Evolutionary conservation across 2,329 filamentous ascomycete genomes (phyloP).

Genomic region (Clonostachys sp.): DNA sequence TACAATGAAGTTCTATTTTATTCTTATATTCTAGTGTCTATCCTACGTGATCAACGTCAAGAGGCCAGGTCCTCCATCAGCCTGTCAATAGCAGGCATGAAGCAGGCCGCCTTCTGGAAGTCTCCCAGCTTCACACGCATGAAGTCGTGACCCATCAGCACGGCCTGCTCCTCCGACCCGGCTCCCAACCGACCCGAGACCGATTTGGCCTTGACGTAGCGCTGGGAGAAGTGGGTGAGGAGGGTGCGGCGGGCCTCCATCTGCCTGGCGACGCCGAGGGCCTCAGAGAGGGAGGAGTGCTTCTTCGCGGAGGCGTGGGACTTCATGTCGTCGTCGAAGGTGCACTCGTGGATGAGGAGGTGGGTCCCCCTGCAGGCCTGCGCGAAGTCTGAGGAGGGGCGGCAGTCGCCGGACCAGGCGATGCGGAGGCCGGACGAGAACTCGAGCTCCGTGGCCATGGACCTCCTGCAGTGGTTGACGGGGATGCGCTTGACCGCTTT

Average conservation of each 20-base stretch:
- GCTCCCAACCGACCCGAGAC: conserved; percentile 17
- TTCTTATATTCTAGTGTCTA: too few relatives aligned
- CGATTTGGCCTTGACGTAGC: conserved; percentile 67
- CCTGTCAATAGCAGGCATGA: conserved; percentile 48
- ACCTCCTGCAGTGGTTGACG: conserved; percentile 76
- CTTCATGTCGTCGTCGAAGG: conserved; percentile 81
- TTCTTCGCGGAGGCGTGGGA: conserved; percentile 82
- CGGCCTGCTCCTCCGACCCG: conserved; percentile 23
- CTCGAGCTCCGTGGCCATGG: conserved; percentile 72
- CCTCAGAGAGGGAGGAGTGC: conserved; percentile 85
- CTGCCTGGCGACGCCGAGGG: conserved; percentile 66
- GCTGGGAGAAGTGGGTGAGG: conserved; percentile 91
- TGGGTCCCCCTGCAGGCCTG: conserved; percentile 70
- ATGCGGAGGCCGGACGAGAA: conserved; percentile 80
- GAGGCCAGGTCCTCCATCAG: conserved; percentile 35
- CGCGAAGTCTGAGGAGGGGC: conserved; percentile 69
- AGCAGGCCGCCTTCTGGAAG: conserved; percentile 61
- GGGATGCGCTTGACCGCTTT: conserved; percentile 57
- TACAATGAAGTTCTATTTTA: too few relatives aligned
- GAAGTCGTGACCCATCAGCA: conserved; percentile 73
- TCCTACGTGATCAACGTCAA: too few relatives aligned
- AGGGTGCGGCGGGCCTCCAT: conserved; percentile 81
- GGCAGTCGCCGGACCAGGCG: conserved; percentile 91
- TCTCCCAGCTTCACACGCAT: conserved; percentile 71
- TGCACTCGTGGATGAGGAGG: conserved; percentile 90